Conservation (phyloP, 2,329 filamentous ascomycete genomes). For the Ceratocystis variospora region DNA sequence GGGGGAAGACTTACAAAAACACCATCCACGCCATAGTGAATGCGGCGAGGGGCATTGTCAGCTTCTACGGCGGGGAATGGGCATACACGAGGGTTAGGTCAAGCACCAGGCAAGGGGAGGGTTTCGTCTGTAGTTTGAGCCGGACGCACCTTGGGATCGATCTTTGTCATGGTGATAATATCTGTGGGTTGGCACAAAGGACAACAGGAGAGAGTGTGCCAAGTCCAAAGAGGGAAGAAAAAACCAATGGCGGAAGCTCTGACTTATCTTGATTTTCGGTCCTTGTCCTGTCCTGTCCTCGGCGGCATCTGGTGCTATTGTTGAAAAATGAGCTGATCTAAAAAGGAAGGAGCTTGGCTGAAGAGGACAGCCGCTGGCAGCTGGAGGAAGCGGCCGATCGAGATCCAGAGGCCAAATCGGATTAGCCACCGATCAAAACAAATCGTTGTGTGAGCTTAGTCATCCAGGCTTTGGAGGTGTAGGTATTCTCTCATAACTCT, state of each 20-base stretch:
- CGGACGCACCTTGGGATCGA: slow-evolving; percentile 19
- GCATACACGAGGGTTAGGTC: slow-evolving; percentile 12
- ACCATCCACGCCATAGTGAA: slow-evolving; percentile 41
- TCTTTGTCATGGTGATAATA: slow-evolving; percentile 15
- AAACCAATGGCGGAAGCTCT: not conserved
- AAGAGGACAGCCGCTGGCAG: not conserved
- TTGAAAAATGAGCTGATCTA: not conserved
- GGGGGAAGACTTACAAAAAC: slow-evolving; percentile 29
- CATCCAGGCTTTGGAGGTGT: no score
- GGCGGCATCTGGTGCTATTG: not conserved
- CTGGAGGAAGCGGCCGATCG: not conserved
- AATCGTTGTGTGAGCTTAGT: no score
- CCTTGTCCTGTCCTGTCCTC: not conserved
- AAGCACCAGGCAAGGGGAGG: not conserved
- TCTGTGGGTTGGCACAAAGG: no score
- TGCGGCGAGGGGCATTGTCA: slow-evolving; percentile 38
- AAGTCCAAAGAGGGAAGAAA: not conserved
- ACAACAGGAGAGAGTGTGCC: no score
- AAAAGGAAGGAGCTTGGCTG: not conserved
- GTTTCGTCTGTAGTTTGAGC: not conserved
- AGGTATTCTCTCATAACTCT: no score
- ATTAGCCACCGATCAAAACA: not conserved
- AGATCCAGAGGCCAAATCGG: not conserved
- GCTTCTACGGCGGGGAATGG: not conserved
- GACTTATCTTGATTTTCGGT: not conserved